Base-by-base conservation (phyloP, 2,329 filamentous ascomycete genomes). In the Clarireedia sp. region DNA sequence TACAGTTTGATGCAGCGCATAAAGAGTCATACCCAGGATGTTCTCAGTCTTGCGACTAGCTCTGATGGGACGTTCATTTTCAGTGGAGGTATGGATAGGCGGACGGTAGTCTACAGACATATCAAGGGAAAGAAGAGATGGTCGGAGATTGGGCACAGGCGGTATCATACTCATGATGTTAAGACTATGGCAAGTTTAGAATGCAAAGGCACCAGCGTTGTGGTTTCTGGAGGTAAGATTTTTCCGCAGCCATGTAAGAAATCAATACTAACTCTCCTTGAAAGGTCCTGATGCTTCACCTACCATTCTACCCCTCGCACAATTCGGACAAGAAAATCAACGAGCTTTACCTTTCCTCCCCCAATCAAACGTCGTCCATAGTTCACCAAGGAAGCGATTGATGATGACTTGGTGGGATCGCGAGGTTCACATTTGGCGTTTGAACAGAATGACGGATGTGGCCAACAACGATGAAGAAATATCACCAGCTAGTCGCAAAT, bases 171-270 rank as follows among this genome's bases (percentile, higher is more conserved):
- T 46, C 91, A 97, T 70, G 94, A 99, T 73, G 90, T 97, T 65
- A 97, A 97, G 74, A 82, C 90, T 1, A 89, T 97, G 82, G 88
- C 90, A 36, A 85, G 89, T 0, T 97, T 92, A 61, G 94, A 99
- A 70, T 86, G 86, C 51, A 84, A 81, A 50, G 83, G 83, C 49
- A 81, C 96, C 67, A 97, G 90, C 66, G 83, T 97, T 54, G 78
- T 96, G 10, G 88, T 95, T 16, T 95, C 92, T 60, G 94, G 94
- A 80, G 94, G 90, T 89, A 75, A 71, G 78, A 69, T 57, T 37
- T 12, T 29, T 44, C 21, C 21, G 21, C 21, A 10, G 33, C 45
- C 54, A 21, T 16, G 46, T 36, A 37, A 38, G 46, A 21, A 49
- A 37, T 51, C 46, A 54, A 54, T 21, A 61, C 62, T 54, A 41